A percentile compares a stretch with the other conserved stretches of the same genome.
These are phyloP conservation scores for Trichosporon inkin DNA, from an alignment of 1,284 basidiomycete genomes.

Conservation along the genomic window DNA sequence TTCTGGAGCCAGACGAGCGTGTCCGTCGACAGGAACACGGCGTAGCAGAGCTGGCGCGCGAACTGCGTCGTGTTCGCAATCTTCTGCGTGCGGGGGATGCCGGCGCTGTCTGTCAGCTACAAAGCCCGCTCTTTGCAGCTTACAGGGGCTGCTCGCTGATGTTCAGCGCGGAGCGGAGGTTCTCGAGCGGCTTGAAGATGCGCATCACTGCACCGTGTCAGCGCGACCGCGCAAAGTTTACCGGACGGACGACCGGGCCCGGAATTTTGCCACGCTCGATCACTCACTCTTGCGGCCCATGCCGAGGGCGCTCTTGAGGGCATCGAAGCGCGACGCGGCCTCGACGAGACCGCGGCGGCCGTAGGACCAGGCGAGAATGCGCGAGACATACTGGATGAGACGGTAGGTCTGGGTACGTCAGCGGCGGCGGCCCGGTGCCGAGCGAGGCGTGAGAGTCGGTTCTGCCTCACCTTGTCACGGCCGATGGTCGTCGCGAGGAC, in stretches of 20 bases:
- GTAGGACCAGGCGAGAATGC: conserved; percentile 82
- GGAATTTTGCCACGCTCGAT: not conserved
- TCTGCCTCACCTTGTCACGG: conserved; percentile 78
- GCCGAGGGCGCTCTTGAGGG: conserved; percentile 72
- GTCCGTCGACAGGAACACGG: conserved; percentile 81
- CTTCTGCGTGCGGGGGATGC: conserved; percentile 50
- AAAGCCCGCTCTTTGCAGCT: conserved; percentile 16
- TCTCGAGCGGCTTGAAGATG: conserved; percentile 89
- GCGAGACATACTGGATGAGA: conserved; percentile 84
- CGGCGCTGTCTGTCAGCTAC: conserved; percentile 23
- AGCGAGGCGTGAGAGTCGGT: not conserved
- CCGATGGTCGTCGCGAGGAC: conserved; percentile 75
- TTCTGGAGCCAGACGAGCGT: conserved; percentile 76
- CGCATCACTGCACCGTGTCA: conserved; percentile 67
- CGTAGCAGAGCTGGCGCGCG: conserved; percentile 82
- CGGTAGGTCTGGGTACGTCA: conserved; percentile 66
- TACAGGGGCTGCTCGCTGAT: conserved; percentile 57
- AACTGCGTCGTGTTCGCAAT: conserved; percentile 78
- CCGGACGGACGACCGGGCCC: not conserved
- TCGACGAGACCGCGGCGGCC: conserved; percentile 61
- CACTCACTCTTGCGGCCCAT: conserved; percentile 70
- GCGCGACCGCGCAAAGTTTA: not conserved
- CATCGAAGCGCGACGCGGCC: conserved; percentile 68
- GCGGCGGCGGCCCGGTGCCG: not conserved
- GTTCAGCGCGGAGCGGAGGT: conserved; percentile 84